Percentiles rank a stretch among this genome's conserved stretches.
Evolutionary conservation across 352 stramenopile genomes (phyloP).

Genomic region (Halophytophthora batemanensis): DNA sequence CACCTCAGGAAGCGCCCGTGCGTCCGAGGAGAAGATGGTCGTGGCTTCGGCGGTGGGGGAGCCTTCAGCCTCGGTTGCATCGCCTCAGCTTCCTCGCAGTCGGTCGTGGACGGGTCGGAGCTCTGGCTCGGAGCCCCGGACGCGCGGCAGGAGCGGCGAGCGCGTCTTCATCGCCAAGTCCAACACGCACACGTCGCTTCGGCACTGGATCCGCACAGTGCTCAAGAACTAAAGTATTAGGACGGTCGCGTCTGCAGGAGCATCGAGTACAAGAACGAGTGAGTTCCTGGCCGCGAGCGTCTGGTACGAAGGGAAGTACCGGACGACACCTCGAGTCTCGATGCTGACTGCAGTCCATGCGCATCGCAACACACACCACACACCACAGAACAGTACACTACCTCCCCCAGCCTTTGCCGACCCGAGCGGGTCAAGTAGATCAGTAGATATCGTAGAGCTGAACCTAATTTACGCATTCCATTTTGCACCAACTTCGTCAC

Average conservation of each 20-base stretch:
- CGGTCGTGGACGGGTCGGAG: slow-evolving; percentile 26
- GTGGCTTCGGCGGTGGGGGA: slow-evolving; percentile 22
- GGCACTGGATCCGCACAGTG: slow-evolving; percentile 66
- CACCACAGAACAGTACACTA: slow-evolving; percentile 23
- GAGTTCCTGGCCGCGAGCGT: no score
- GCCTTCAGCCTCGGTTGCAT: slow-evolving; percentile 14
- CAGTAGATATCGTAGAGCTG: slow-evolving; percentile 28
- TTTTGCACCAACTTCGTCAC: slow-evolving; percentile 24
- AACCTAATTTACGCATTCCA: slow-evolving; percentile 26
- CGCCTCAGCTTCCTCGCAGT: slow-evolving; percentile 20
- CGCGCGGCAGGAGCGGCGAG: slow-evolving; percentile 30
- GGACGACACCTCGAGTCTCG: no score
- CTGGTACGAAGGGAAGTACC: no score
- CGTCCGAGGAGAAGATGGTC: slow-evolving; percentile 24
- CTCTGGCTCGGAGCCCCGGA: slow-evolving; percentile 25
- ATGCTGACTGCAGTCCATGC: no score
- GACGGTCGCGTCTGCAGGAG: neutral
- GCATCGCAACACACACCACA: slow-evolving; percentile 2
- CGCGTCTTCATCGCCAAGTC: slow-evolving; percentile 62
- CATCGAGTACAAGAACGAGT: slow-evolving; percentile 7
- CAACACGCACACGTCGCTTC: slow-evolving; percentile 69
- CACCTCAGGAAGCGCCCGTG: slow-evolving; percentile 1
- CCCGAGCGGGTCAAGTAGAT: slow-evolving; percentile 15
- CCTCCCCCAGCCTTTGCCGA: slow-evolving; percentile 1
- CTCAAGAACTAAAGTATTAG: slow-evolving; percentile 40